phyloP scores from a whole-genome alignment of 2,329 filamentous ascomycete species.

The Clarireedia paspali region DNA sequence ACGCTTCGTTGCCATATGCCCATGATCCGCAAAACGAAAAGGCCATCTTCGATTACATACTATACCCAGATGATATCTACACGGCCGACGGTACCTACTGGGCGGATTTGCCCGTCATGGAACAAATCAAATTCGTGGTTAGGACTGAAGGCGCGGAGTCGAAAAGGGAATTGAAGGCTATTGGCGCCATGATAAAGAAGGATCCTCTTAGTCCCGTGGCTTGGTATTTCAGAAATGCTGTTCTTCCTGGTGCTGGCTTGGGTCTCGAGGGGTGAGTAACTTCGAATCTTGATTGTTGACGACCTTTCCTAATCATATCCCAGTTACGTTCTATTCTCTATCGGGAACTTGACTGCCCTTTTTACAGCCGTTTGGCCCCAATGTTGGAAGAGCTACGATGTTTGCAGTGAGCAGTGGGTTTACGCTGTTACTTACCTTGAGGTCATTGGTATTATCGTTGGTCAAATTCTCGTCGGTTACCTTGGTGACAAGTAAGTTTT shows the following conservation, averaged over 20 bases:
- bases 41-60: slow-evolving; percentile 66
- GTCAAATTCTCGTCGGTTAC: slow-evolving; percentile 81
- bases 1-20: slow-evolving; percentile 14
- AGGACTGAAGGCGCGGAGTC: slow-evolving; percentile 66
- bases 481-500: slow-evolving; percentile 55
- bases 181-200: slow-evolving; percentile 75
- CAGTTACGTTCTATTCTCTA: slow-evolving; percentile 92
- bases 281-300: not conserved
- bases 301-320: slow-evolving; percentile 6
- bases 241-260: slow-evolving; percentile 86
- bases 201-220: slow-evolving; percentile 78
- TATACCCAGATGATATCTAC: slow-evolving; percentile 85
- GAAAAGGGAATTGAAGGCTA: slow-evolving; percentile 54
- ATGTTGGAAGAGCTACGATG: slow-evolving; percentile 63
- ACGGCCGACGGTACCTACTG: slow-evolving; percentile 79
- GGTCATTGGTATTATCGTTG: slow-evolving; percentile 89
- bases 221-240: slow-evolving; percentile 85
- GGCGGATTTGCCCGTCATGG: slow-evolving; percentile 69
- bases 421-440: slow-evolving; percentile 84
- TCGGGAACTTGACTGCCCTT: slow-evolving; percentile 82
- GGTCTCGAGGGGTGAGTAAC: slow-evolving; percentile 67
- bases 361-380: slow-evolving; percentile 66
- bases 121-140: slow-evolving; percentile 69
- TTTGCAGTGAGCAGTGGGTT: slow-evolving; percentile 74
- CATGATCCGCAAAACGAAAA: slow-evolving; percentile 36